Evolutionary conservation across 805 yeast species (phyloP), one percentile per base, ranked within the genome.

Genomic region (Suhomyces emberorum): DNA sequence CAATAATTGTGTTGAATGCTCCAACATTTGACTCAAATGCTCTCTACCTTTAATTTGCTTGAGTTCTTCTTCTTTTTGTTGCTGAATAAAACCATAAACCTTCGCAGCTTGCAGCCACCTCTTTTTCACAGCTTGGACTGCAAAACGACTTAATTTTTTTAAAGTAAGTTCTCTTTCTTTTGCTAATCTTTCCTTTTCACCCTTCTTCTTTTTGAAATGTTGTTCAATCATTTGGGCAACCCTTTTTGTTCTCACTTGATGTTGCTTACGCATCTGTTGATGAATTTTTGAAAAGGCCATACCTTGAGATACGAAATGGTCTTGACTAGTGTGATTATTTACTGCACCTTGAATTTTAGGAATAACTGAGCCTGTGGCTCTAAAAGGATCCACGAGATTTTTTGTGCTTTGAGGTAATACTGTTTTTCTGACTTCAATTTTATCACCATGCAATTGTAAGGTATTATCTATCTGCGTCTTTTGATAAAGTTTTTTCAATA

Each of bases 101-200:
- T 85, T 88, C 43, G 82, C 86, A 2, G 97, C 98, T 32, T 88
- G 71, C 15, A 72, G 65, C 99, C 99, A 93, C 52, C 93, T 80
- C 56, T 81, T 88, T 59, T 83, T 83, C 8, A 93, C 96, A 29
- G 88, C 88, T 49, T 77, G 81, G 1, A 85, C 83, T 0, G 95
- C 84, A 32, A 81, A 73, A 48, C 87, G 77, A n/a, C 96, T 95
- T 22, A 91, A 57, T 41, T 74, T 76, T 39, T 73, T 68, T 39
- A 83, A 69, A 35, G 79, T 77, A 48, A 77, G 83, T 48, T 88
- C 95, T 48, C 80, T 77, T 39, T 84, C 95, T 46, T 81, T 81
- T 15, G 74, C 73, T 39, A 79, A 76, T 39, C 95, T 76, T 47
- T 91, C 98, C 46, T 85, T 87, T 29, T 95, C 95, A 39, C 95